Evolutionary conservation across 2,329 filamentous ascomycete species (phyloP), one percentile per base, ranked within the genome.

Genomic region (Aspergillaceae sp.): DNA sequence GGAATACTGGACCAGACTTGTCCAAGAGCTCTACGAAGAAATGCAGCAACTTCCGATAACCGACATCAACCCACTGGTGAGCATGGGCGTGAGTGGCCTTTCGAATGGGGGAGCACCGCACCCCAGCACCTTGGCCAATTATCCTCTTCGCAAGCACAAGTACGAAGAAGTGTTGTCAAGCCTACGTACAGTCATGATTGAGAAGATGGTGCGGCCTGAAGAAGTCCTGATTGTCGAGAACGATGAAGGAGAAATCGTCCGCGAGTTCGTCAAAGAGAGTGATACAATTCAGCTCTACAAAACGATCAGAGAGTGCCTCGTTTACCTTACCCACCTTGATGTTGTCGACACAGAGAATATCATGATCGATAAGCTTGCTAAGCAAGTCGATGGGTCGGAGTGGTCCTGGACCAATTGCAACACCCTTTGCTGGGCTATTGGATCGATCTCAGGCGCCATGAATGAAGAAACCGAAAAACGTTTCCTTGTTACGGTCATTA

Each of bases 321-420:
- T 98, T 47, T 98, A 97, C 68, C 78, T 98, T 46, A 98, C 94
- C 32, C 92, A 98, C 74, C 73, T 98, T 60, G 92, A 98, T 61
- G 94, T 98, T 36, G 84, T 94, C 51, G 92, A 98, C 63, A 98
- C 91, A 1, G 92, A 98, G 70, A 86, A 86, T 52, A 98, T 98
- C 73, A 98, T 98, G 94, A 96, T 92, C 4, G 94, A 98, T 64
- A 98, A 98, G 73, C 77, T 98, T 44, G 84, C 89, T 30, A 85
- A 89, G 56, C 92, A 98, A 69, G 92, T 98, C 8, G 92, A 98
- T 64, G 89, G 89, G 26, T 78, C 80, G 2, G 94, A 98, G 69
- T 98, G 92, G 92, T 98, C 94, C 5, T 98, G 92, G 92, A 87
- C 90, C 53, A 98, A 98, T 73, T 98, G 92, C 81, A 98, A 98